Evolutionary conservation across 441 rosid species (phyloP), one percentile per base, ranked within the genome.

Genomic region (Breynia disticha): DNA sequence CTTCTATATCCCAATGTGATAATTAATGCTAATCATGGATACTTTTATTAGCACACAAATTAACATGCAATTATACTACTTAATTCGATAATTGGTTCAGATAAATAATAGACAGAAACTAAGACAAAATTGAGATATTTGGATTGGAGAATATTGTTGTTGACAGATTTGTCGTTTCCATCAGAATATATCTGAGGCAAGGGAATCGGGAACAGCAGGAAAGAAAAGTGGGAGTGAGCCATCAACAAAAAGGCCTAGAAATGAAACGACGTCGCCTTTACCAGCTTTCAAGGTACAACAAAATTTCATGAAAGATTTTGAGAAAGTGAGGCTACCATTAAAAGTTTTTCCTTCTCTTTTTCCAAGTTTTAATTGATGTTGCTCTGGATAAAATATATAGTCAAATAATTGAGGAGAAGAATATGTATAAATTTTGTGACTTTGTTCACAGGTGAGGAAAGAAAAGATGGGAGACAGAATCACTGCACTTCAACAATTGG

Each of bases 391-490:
- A 5, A 28, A 28, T 28, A 2, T 28, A 28, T 28, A 28, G 35
- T 28, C 35, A 28, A 4, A 28, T 28, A 28, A 4, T 5, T 28
- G 35, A 4, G 35, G n/a, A n/a, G n/a, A n/a, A n/a, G 41, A 53
- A 65, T 64, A 61, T 69, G 42, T 20, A n/a, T 43, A 21, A 19
- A 46, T 51, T 65, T 65, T 76, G 73, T 67, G 17, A 5, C 55
- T 44, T 17, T 16, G 35, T 4, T 63, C 44, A 68, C 69, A 93
- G 99, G 99, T 81, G 77, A 86, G 93, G 76, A 93, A 89, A 80
- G 96, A 86, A 87, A 93, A 93, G 84, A 89, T 89, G 96, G 97
- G 97, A 78, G 99, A 93, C 97, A 89, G 96, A 89, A 93, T 93
- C 88, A 91, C 99, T 76, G 93, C 97, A 65, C 97, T 93, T 57